These are phyloP conservation scores for Apiosordaria backusii DNA, from an alignment of 495 filamentous ascomycete genomes.

Conservation along the genomic window DNA sequence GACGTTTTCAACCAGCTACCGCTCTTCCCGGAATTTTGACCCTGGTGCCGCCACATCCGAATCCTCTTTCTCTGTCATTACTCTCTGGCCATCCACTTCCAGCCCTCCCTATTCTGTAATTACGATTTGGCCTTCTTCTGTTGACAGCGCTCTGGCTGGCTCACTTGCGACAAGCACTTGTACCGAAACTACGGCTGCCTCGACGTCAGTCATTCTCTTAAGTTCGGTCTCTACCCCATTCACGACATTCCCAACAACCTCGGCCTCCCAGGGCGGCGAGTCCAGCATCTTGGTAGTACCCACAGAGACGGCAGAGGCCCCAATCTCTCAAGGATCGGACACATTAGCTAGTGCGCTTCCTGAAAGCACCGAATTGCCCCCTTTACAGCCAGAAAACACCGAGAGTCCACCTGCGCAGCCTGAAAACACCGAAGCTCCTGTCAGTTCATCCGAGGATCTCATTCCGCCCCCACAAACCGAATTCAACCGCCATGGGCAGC, in stretches of 20 bases:
- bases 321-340: neutral
- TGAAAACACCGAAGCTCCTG: neutral
- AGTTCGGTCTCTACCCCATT: neutral
- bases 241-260: neutral
- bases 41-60: neutral
- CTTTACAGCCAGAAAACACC: neutral
- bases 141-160: neutral
- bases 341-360: neutral
- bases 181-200: neutral
- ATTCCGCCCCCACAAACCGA: constrained; percentile 24
- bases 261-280: neutral
- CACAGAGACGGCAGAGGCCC: neutral
- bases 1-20: constrained; percentile 5
- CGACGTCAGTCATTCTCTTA: neutral
- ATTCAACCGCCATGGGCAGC: constrained; percentile 14
- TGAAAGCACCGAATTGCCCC: neutral
- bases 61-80: neutral
- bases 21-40: neutral
- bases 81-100: neutral
- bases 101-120: constrained; percentile 13
- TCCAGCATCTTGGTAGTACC: neutral
- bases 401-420: neutral
- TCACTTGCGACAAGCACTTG: neutral
- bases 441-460: neutral
- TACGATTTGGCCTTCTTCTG: constrained; percentile 20